Conservation (phyloP, 2,329 filamentous ascomycete genomes). For the Tolypocladium tropicale region DNA sequence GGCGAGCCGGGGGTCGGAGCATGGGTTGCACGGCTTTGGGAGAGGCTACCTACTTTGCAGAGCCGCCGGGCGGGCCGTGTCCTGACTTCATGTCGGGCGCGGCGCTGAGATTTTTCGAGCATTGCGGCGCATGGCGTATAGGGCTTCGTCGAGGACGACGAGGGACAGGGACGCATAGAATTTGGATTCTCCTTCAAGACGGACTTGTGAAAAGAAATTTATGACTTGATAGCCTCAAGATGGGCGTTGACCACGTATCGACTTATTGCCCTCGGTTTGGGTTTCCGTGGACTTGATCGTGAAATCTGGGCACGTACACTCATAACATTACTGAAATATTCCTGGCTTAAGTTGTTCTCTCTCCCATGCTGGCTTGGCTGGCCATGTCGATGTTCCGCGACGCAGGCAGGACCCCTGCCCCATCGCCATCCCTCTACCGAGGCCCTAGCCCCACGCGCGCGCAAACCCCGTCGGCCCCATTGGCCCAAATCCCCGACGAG, state of each 20-base stretch:
- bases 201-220: not conserved
- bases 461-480: conserved; percentile 16
- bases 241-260: no score
- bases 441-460: conserved; percentile 13
- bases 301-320: not conserved
- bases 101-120: not conserved
- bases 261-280: no score
- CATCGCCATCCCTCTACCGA: conserved; percentile 7
- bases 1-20: not conserved
- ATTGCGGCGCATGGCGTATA: not conserved
- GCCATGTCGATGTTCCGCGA: no score
- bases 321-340: not conserved
- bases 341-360: no score
- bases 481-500: conserved; percentile 8
- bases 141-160: not conserved
- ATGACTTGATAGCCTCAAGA: not conserved
- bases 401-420: not conserved
- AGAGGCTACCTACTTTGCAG: no score
- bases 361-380: no score
- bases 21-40: no score
- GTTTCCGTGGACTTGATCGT: not conserved
- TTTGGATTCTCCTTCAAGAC: not conserved
- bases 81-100: no score
- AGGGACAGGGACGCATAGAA: not conserved
- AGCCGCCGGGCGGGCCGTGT: no score